Percentiles rank a stretch among this genome's conserved stretches.
Evolutionary conservation across 2,329 filamentous ascomycete genomes (phyloP).

Genomic region (Trichoderma endophyticum): DNA sequence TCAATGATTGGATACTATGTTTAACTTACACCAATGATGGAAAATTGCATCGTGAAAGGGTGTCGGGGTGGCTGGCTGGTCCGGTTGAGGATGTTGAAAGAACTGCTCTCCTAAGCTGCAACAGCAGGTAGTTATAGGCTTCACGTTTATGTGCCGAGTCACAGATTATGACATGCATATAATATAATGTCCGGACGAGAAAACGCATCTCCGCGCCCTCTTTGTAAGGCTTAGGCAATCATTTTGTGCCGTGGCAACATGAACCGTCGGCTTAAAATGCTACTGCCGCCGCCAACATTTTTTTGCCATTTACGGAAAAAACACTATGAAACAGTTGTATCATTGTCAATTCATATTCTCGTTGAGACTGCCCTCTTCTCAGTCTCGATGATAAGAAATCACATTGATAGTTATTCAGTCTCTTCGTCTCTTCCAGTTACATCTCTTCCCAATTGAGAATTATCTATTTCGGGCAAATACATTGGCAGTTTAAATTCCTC

Average conservation of each 20-base stretch:
- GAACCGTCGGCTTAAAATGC: neutral
- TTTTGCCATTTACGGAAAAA: neutral
- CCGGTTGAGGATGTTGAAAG: neutral
- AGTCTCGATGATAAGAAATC: neutral
- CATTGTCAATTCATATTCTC: neutral
- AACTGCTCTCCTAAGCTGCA: neutral
- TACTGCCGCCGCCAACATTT: neutral
- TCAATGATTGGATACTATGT: neutral
- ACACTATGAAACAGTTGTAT: neutral
- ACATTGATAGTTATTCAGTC: neutral
- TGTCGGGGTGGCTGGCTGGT: neutral
- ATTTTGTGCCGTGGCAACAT: neutral
- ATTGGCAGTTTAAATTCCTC: neutral
- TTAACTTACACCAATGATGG: neutral
- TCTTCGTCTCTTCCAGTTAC: neutral
- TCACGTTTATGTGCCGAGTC: neutral
- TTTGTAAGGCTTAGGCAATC: neutral
- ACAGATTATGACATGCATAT: neutral
- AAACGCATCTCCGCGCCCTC: neutral
- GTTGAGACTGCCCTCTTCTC: neutral
- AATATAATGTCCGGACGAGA: neutral
- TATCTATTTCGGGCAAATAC: neutral
- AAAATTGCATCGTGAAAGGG: neutral
- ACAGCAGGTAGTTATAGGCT: neutral
- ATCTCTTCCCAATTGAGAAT: neutral